Evolutionary conservation across 345 rosid genomes (phyloP), one percentile per base, ranked within the genome.

Genomic region (Raphanus raphanistrum): DNA sequence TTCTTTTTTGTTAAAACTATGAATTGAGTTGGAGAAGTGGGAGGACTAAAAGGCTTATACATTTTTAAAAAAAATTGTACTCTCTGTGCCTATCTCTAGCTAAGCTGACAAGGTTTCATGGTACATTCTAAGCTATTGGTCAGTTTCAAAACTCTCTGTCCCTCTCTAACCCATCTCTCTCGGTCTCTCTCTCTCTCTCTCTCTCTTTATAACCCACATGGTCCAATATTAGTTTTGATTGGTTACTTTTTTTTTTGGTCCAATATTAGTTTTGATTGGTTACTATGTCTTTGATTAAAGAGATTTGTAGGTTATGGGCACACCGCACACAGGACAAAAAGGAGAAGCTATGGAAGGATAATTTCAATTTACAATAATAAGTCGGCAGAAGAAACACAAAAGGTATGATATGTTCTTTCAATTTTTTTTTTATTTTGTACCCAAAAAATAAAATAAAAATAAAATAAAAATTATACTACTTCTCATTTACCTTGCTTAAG

Each of bases 341-440:
- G 27, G 68, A 61, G 70, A 54, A 60, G 59, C 64, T 61, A 43
- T 16, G 64, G 60, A 73, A 50, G 78, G 67, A 58, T 72, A 66
- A 31, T 72, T 17, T 72, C 59, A 64, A 12, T 54, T 25, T 71
- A 2, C 2, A 8, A 55, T n/a, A 65, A 55, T 70, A 64, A 13
- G 32, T 55, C 78, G 73, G 79, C 76, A 81, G 75, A 84, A 71
- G 83, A 79, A 70, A 75, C 77, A 82, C 67, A 78, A 86, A 86
- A 89, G 88, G 84, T 83, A 72, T 80, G 60, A 69, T 77, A 84
- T 85, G 81, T 82, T 77, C 84, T 83, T 73, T 75, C 78, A 61
- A 75, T 80, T 63, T 33, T 33, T 21, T 21, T 21, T 33, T 79
- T 52, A 33, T 41, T 25, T 60, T 76, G 9, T 68, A 25, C 32